phyloP scores from a whole-genome alignment of 331 rosid genomes.

The Malus hybrid region DNA sequence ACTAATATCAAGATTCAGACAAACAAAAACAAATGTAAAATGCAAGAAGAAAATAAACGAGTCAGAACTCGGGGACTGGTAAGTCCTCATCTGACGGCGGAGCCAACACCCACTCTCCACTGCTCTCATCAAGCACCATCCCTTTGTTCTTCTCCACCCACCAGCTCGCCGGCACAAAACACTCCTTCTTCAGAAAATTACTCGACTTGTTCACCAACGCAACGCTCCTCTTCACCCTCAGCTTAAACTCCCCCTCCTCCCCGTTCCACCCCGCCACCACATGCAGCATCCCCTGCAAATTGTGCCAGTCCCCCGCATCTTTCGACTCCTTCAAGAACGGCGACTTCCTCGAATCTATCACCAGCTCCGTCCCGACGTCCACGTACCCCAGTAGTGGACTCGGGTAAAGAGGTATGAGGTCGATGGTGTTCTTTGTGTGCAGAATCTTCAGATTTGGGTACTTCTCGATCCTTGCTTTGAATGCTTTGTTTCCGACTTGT shows the following conservation, averaged over 20 bases:
- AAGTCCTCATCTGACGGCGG: conserved; percentile 39
- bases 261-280: conserved; percentile 78
- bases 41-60: too few relatives aligned
- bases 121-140: conserved; percentile 31
- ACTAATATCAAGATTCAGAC: too few relatives aligned
- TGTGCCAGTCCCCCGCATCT: conserved; percentile 60
- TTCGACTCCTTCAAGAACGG: conserved; percentile 46
- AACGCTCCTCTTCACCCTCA: conserved; percentile 59
- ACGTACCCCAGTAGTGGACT: conserved; percentile 40
- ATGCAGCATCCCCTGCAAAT: conserved; percentile 63
- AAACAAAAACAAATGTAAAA: too few relatives aligned
- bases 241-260: conserved; percentile 27
- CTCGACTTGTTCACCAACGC: conserved; percentile 60
- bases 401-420: conserved; percentile 39
- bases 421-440: conserved; percentile 49
- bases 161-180: conserved; percentile 40
- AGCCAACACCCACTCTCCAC: conserved; percentile 58
- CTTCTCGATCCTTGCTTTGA: conserved; percentile 27
- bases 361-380: conserved; percentile 35
- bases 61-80: conserved; percentile 46
- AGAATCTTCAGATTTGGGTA: conserved; percentile 40
- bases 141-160: conserved; percentile 72
- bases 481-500: conserved; percentile 53
- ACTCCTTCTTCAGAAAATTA: conserved; percentile 37
- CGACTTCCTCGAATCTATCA: conserved; percentile 53